Base-by-base conservation (phyloP, 108 stramenopile species). In the Epipyxis sp. region DNA sequence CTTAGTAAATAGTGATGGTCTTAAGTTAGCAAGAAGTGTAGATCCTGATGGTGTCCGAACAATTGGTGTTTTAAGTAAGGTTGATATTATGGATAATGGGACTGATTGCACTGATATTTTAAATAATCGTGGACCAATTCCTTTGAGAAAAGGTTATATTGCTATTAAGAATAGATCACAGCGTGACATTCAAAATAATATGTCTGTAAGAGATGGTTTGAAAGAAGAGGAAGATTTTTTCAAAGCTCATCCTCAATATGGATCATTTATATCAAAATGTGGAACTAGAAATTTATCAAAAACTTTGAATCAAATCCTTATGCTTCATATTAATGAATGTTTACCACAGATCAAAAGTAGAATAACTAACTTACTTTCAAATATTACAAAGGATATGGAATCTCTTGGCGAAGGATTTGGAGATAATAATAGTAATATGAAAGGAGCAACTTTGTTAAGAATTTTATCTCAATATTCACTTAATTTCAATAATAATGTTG, bases 71-170 rank as follows among this genome's bases (percentile, higher is more conserved):
- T 78, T 99, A 37, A 99, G 96, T 35, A 99, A 99, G 85, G 79
- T 96, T 16, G 98, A 99, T 84, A 85, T 98, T 54, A 95, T 99
- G 95, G 98, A 98, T 86, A 92, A 92, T n/a, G 97, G 97, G 39
- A 96, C 95, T 44, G 97, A 98, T 86, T 93, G 91, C 0, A 72
- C 82, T 40, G 94, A 96, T 42, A 92, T 95, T 59, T 87, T 99
- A 59, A 65, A 86, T 43, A 97, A 97, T 78, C 87, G 87, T 58
- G n/a, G n/a, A n/a, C 89, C 97, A 32, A 94, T 97, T 57, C 94
- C 96, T 1, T 85, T 98, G 3, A 85, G 92, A 13, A 82, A 88
- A 34, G 98, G 98, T 34, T 99, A 93, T 81, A 92, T 99, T 72
- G 97, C 86, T 45, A 92, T 96, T 2, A 94, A 98, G 78, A 97